Base-by-base conservation (phyloP, 2,329 filamentous ascomycete species). In the Fonsecaea multimorphosa region DNA sequence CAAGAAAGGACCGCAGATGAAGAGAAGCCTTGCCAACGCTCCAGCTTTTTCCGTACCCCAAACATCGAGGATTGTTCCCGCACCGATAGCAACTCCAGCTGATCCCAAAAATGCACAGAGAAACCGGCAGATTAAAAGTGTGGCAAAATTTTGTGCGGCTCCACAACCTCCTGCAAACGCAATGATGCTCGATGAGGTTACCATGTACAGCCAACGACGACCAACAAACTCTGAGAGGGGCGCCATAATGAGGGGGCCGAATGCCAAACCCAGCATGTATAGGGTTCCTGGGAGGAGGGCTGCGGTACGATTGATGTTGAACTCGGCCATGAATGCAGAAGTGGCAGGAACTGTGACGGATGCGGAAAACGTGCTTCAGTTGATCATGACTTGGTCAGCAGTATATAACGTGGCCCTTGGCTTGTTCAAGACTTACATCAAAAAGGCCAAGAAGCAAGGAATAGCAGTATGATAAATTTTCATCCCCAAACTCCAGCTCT, bases 91-190 rank as follows among this genome's bases (percentile, higher is more conserved):
- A 52, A 91, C 77, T 1, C 88, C 86, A 67, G 86, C 88, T 61
- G 88, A 88, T 36, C 89, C 90, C 69, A 90, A 90, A 75, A 89
- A 75, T 0, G 91, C 89, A 60, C 91, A 91, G 72, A 92, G 91
- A 80, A 93, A 92, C 12, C 91, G 87, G 73, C 86, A 87, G 63
- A 92, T 84, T 29, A 91, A 80, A 24, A 93, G 80, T 0, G 89
- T 88, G 73, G 89, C 87, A 52, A 92, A 82, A 67, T 89, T 89
- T 73, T 90, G 88, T 67, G 76, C 74, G 29, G 80, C 76, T 0
- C 78, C 78, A 16, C 76, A 72, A 3, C 78, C 79, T 24, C 52
- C 34, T 29, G 55, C 74, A 66, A 79, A 78, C 7, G 76, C 66
- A 34, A 75, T 72, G 46, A 76, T 75, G n/a, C 73, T 62, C 3